Conservation (phyloP, 179 eudicot genomes). For the Carnegiea gigantea region DNA sequence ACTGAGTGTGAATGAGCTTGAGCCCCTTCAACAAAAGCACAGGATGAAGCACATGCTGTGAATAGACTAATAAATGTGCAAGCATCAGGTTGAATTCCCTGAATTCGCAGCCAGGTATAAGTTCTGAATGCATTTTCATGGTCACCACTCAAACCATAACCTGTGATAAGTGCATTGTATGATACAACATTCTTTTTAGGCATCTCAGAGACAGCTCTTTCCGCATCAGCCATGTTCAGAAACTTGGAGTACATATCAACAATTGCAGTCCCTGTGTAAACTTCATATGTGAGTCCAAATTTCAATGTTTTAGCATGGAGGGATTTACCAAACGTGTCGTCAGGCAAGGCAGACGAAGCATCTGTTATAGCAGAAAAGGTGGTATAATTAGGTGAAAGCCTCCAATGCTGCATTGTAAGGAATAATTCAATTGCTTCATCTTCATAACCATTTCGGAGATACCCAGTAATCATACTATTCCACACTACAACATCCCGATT, state of each 20-base stretch:
- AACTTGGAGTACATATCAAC: conserved; percentile 53
- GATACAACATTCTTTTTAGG: conserved; percentile 36
- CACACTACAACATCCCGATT: conserved; percentile 49
- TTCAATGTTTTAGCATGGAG: conserved; percentile 37
- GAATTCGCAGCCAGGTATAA: conserved; percentile 25
- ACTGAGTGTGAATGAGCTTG: conserved; percentile 39
- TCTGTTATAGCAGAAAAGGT: conserved; percentile 38
- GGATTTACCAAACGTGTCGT: conserved; percentile 34
- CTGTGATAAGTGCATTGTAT: conserved; percentile 47
- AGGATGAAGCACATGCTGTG: conserved; percentile 31
- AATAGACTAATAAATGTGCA: conserved; percentile 41
- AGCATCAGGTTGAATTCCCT: conserved; percentile 38
- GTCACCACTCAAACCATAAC: conserved; percentile 41
- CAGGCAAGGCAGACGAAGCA: conserved; percentile 40
- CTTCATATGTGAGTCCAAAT: conserved; percentile 34
- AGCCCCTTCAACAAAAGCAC: conserved; percentile 32
- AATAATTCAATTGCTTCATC: conserved; percentile 43
- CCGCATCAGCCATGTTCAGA: conserved; percentile 39
- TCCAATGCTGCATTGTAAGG: conserved; percentile 32
- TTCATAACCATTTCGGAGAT: conserved; percentile 44
- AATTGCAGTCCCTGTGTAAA: conserved; percentile 42
- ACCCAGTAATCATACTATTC: conserved; percentile 55
- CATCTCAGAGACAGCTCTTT: conserved; percentile 42
- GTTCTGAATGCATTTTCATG: conserved; percentile 33
- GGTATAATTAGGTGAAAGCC: conserved; percentile 35